Percentiles rank a stretch among this genome's conserved stretches.
Evolutionary conservation across 164 flowering plant genomes (phyloP).

Genomic region (Piper longum): DNA sequence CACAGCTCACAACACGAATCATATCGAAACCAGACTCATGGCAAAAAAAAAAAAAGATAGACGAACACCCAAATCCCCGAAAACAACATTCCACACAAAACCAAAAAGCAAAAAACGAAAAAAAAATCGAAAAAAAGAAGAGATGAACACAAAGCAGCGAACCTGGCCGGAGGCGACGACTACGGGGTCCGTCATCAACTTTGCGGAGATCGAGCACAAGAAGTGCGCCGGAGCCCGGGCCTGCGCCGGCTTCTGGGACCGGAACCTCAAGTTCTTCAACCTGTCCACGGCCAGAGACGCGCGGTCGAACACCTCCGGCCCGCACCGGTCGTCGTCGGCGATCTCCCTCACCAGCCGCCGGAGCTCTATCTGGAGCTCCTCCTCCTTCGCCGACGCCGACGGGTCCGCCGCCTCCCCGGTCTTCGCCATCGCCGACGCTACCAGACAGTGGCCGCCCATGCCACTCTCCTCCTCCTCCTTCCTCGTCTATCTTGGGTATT

Average conservation of each 20-base stretch:
- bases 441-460: not conserved
- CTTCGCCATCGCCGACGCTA: conserved; percentile 30
- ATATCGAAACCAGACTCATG: not conserved
- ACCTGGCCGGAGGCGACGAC: conserved; percentile 67
- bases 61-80: not conserved
- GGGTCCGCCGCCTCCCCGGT: conserved; percentile 20
- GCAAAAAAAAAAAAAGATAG: not conserved
- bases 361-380: conserved; percentile 41
- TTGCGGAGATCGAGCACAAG: conserved; percentile 49
- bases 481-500: not conserved
- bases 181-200: conserved; percentile 69
- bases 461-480: not conserved
- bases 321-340: conserved; percentile 22
- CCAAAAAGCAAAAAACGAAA: no score
- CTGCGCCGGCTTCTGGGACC: conserved; percentile 16
- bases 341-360: conserved; percentile 33
- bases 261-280: conserved; percentile 32
- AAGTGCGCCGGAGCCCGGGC: conserved; percentile 32
- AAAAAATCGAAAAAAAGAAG: no score
- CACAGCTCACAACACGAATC: no score
- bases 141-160: not conserved
- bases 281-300: conserved; percentile 21
- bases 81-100: no score
- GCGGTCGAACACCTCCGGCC: conserved; percentile 23
- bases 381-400: conserved; percentile 8